Conservation (phyloP, 257 asterid species). For the Solanum sitiens region DNA sequence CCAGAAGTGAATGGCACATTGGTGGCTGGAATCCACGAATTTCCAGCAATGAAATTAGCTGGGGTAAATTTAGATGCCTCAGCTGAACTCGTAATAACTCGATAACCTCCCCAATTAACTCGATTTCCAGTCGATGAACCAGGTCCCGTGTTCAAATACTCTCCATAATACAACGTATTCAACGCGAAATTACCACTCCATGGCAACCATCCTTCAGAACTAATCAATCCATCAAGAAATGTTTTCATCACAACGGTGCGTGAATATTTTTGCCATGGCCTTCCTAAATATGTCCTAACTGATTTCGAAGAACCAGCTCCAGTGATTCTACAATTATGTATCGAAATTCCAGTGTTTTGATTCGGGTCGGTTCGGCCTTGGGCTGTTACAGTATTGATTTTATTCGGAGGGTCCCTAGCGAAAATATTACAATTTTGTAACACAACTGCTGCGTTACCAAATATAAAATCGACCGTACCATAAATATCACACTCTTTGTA, state of each 20-base stretch:
- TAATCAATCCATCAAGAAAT: constrained; percentile 38
- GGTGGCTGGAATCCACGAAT: constrained; percentile 66
- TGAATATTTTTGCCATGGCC: constrained; percentile 81
- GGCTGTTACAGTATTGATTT: constrained; percentile 65
- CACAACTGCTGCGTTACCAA: constrained; percentile 83
- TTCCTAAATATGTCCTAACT: constrained; percentile 65
- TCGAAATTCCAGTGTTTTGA: constrained; percentile 75
- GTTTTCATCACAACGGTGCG: constrained; percentile 66
- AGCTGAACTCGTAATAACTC: constrained; percentile 48
- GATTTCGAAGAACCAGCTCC: constrained; percentile 46
- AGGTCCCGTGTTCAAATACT: constrained; percentile 73
- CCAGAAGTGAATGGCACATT: constrained; percentile 67
- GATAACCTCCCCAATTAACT: constrained; percentile 79
- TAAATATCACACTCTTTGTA: constrained; percentile 63
- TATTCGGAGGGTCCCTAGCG: constrained; percentile 58
- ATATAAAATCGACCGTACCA: constrained; percentile 82
- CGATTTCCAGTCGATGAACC: constrained; percentile 61
- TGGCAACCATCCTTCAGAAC: constrained; percentile 77
- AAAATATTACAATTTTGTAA: constrained; percentile 68
- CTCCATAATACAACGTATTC: constrained; percentile 64
- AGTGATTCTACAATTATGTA: constrained; percentile 45
- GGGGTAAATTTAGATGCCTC: constrained; percentile 59
- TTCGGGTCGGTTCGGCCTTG: constrained; percentile 76
- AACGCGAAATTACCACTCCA: constrained; percentile 85
- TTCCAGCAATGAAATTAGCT: constrained; percentile 57